Evolutionary conservation across 2,329 filamentous ascomycete species (phyloP).

Genomic region (Bipolaris sorokiniana): DNA sequence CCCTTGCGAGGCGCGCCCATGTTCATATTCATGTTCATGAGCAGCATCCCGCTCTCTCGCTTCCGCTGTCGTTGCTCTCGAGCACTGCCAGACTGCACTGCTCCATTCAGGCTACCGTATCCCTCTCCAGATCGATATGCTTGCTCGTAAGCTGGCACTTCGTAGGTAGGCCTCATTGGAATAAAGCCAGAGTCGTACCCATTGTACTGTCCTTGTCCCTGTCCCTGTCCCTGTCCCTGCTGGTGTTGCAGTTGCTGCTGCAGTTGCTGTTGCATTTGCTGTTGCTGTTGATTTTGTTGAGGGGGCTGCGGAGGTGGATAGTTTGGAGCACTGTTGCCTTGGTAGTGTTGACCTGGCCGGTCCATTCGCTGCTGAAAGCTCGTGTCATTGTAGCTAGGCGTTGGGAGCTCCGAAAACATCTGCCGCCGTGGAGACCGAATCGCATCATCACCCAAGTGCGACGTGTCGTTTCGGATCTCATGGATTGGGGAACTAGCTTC

Average conservation of each 20-base stretch:
- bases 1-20: slow-evolving; percentile 46
- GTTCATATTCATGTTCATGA: slow-evolving; percentile 44
- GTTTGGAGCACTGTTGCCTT: slow-evolving; percentile 27
- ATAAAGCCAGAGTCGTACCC: slow-evolving; percentile 60
- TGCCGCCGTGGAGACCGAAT: slow-evolving; percentile 69
- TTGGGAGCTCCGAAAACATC: slow-evolving; percentile 71
- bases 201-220: slow-evolving; percentile 20
- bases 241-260: slow-evolving; percentile 25
- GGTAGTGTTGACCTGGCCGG: slow-evolving; percentile 33
- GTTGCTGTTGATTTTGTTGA: slow-evolving; percentile 32
- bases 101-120: slow-evolving; percentile 46
- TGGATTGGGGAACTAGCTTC: slow-evolving; percentile 54
- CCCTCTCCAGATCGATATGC: slow-evolving; percentile 37
- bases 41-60: slow-evolving; percentile 49
- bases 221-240: no score
- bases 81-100: slow-evolving; percentile 32
- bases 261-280: slow-evolving; percentile 26
- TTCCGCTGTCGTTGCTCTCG: slow-evolving; percentile 43
- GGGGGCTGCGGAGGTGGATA: slow-evolving; percentile 36
- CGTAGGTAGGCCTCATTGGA: slow-evolving; percentile 58
- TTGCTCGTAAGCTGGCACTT: slow-evolving; percentile 43
- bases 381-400: slow-evolving; percentile 66
- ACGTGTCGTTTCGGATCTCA: slow-evolving; percentile 53
- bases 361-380: slow-evolving; percentile 52
- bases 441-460: slow-evolving; percentile 59